A percentile compares a stretch with the other conserved stretches of the same genome.
These are phyloP conservation scores for carrot (Daucus carota) DNA, from an alignment of 129 eudicot genomes.

Conservation along the genomic window DNA sequence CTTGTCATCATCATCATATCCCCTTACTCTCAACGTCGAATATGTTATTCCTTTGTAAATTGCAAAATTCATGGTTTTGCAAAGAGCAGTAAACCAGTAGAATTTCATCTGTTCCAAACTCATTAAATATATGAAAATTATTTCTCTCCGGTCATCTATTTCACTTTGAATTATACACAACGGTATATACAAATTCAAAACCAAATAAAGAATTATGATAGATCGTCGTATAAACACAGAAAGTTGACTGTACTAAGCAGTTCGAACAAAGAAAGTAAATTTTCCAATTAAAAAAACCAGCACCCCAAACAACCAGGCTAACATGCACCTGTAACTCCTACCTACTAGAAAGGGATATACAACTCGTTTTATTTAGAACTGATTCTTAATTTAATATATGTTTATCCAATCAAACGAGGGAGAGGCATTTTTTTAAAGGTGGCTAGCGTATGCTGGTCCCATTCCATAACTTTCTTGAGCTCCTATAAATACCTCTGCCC, in stretches of 20 bases:
- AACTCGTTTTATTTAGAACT: background rate
- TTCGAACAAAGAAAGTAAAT: too few species aligned
- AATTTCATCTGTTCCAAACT: too few species aligned
- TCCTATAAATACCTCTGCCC: background rate
- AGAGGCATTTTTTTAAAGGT: background rate
- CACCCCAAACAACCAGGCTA: background rate
- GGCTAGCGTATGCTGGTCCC: conserved; percentile 1
- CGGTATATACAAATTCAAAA: too few species aligned
- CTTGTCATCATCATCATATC: too few species aligned
- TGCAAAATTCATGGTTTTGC: background rate
- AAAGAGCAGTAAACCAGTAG: too few species aligned
- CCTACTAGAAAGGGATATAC: too few species aligned
- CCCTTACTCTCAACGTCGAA: background rate
- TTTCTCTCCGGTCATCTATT: too few species aligned
- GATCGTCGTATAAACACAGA: too few species aligned
- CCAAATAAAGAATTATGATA: too few species aligned
- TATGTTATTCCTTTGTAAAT: background rate
- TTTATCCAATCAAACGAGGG: background rate
- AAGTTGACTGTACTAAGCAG: too few species aligned
- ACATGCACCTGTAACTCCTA: background rate
- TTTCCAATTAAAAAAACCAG: background rate
- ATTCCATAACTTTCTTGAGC: background rate
- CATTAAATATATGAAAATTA: too few species aligned
- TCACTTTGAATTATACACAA: too few species aligned
- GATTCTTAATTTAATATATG: background rate